Evolutionary conservation across 345 rosid genomes (phyloP).

Genomic region (Syzygium aqueum): DNA sequence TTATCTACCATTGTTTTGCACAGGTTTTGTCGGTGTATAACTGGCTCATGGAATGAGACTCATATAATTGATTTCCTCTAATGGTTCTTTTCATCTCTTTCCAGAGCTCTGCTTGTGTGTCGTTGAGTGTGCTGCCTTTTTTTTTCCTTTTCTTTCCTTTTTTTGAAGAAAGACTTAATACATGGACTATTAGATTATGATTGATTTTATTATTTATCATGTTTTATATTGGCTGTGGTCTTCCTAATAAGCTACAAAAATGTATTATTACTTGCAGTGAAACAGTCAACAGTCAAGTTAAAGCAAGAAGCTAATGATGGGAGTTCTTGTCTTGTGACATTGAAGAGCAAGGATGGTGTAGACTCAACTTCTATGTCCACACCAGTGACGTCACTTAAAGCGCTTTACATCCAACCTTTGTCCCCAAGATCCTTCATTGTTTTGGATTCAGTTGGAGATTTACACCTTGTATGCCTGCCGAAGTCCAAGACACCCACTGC

Average conservation of each 20-base stretch:
- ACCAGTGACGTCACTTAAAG: slow-evolving; percentile 23
- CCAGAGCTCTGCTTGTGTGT: not conserved
- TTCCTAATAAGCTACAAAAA: slow-evolving; percentile 5
- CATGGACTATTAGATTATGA: not conserved
- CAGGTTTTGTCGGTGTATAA: not conserved
- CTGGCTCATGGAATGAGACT: not conserved
- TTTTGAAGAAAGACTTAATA: not conserved
- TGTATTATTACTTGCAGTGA: slow-evolving; percentile 35
- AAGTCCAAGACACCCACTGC: slow-evolving; percentile 25
- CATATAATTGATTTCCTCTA: not conserved
- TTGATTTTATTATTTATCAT: not conserved
- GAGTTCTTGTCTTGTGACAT: slow-evolving; percentile 34
- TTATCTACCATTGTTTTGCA: not conserved
- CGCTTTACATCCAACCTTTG: slow-evolving; percentile 46
- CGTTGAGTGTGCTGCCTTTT: not conserved
- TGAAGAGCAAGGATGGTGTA: slow-evolving; percentile 22
- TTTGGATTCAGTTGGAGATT: slow-evolving; percentile 53
- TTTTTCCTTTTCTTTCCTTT: not conserved
- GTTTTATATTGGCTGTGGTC: not conserved
- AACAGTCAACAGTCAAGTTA: slow-evolving; percentile 35
- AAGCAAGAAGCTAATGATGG: slow-evolving; percentile 35
- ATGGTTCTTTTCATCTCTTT: not conserved
- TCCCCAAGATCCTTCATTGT: slow-evolving; percentile 45
- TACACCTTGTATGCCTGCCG: slow-evolving; percentile 34
- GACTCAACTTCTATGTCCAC: slow-evolving; percentile 15